phyloP scores from a whole-genome alignment of 352 stramenopile genomes.

The Phytophthora hybrid region DNA sequence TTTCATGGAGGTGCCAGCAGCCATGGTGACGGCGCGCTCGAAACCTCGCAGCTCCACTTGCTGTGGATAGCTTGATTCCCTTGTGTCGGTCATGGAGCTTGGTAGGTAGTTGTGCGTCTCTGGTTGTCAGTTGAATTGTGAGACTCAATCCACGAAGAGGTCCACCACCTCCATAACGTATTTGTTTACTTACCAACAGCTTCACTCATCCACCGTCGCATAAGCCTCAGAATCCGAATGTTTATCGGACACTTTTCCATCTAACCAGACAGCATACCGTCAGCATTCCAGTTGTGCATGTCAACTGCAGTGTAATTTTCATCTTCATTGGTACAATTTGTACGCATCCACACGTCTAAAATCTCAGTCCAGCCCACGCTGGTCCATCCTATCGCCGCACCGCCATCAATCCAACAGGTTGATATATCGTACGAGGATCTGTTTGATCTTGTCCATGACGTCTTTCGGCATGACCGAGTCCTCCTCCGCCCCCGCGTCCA shows the following conservation, averaged over 20 bases:
- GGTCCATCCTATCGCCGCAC: background rate
- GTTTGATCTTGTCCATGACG: constrained; percentile 46
- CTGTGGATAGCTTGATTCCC: background rate
- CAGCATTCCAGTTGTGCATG: background rate
- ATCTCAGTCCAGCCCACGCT: background rate
- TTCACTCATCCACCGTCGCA: background rate
- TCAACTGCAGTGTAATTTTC: background rate
- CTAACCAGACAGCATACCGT: background rate
- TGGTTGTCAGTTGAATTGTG: background rate
- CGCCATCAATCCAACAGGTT: constrained; percentile 66
- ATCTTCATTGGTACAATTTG: background rate
- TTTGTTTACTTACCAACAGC: background rate
- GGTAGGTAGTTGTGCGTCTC: background rate
- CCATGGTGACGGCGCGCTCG: constrained; percentile 41
- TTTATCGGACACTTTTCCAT: no score
- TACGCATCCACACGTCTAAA: background rate
- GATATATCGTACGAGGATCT: constrained; percentile 65
- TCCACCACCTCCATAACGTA: no score
- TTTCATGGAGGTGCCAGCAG: constrained; percentile 35
- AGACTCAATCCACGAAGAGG: background rate
- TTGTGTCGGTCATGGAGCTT: background rate
- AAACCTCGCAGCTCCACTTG: constrained; percentile 40
- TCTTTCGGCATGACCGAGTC: constrained; percentile 51
- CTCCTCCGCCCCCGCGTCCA: constrained; percentile 45
- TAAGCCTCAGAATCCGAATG: background rate